A percentile compares a stretch with the other conserved stretches of the same genome.
Evolutionary conservation across 352 stramenopile genomes (phyloP).

Genomic region (Globisporangium paroecandrum): DNA sequence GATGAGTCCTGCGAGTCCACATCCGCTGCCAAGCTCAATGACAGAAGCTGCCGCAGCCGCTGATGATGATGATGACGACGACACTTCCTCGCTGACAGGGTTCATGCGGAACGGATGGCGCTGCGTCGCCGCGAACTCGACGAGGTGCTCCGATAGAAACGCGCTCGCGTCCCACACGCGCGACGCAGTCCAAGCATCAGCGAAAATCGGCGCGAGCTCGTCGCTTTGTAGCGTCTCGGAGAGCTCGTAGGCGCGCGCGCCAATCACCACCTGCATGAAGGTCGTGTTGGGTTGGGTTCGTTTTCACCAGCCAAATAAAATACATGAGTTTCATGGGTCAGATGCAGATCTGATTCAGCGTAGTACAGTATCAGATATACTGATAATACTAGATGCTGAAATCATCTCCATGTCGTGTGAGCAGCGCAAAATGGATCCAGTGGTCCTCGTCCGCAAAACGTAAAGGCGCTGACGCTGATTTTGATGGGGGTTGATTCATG

Average conservation of each 20-base stretch:
- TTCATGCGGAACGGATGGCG: slow-evolving; percentile 16
- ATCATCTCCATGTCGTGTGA: not conserved
- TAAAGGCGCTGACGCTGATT: not conserved
- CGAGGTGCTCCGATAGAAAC: slow-evolving; percentile 64
- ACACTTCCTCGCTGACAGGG: not conserved
- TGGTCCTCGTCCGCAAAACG: not conserved
- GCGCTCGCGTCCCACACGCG: slow-evolving; percentile 68
- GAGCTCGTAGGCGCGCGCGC: slow-evolving; percentile 47
- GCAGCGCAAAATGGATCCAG: not conserved
- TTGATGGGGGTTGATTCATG: not conserved
- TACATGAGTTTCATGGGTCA: not conserved
- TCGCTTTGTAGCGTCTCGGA: slow-evolving; percentile 74
- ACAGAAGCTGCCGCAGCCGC: slow-evolving; percentile 22
- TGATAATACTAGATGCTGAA: not conserved
- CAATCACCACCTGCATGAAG: slow-evolving; percentile 41
- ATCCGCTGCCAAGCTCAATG: slow-evolving; percentile 80
- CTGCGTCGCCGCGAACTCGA: slow-evolving; percentile 27
- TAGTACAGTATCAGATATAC: not conserved
- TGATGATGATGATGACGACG: not conserved
- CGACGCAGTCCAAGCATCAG: slow-evolving; percentile 77
- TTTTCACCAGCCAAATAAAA: not conserved
- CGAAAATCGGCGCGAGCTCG: slow-evolving; percentile 78
- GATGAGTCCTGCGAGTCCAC: slow-evolving; percentile 68
- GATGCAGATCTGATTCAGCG: not conserved
- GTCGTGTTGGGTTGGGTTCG: not conserved